These are phyloP conservation scores for Grifola frondosa DNA, from an alignment of 1,284 basidiomycete species.

Conservation along the genomic window DNA sequence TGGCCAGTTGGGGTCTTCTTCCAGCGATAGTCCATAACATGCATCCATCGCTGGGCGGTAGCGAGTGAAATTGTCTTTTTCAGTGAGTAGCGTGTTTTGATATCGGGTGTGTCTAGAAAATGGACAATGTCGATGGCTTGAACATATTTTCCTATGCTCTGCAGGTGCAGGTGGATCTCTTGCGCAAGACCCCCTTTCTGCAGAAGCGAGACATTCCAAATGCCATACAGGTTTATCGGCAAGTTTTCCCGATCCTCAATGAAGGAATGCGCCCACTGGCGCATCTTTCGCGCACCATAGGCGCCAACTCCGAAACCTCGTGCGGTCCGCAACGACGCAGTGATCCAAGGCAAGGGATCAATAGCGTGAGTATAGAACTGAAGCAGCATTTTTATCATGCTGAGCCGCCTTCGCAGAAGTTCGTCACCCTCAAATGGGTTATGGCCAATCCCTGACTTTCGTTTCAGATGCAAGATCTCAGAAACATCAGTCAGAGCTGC, in stretches of 20 bases:
- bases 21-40: slow-evolving; percentile 29
- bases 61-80: slow-evolving; percentile 20
- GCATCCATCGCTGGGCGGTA: slow-evolving; percentile 32
- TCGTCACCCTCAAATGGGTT: no score
- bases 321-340: no score
- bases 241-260: slow-evolving; percentile 5
- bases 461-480: no score
- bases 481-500: no score
- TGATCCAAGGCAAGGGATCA: no score
- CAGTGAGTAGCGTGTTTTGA: slow-evolving; percentile 14
- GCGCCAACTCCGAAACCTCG: no score
- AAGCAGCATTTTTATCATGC: no score
- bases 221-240: not conserved
- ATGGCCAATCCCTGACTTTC: no score
- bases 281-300: no score
- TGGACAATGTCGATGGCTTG: slow-evolving; percentile 30
- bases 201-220: slow-evolving; percentile 1
- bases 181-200: slow-evolving; percentile 1
- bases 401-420: no score
- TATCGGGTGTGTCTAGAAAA: slow-evolving; percentile 13
- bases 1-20: slow-evolving; percentile 23
- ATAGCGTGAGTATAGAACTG: no score
- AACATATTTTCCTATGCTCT: slow-evolving; percentile 29
- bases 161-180: slow-evolving; percentile 20
- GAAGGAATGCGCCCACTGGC: slow-evolving; percentile 1